Conservation (phyloP, 768 basidiomycete genomes). For the Lactarius deliciosus region DNA sequence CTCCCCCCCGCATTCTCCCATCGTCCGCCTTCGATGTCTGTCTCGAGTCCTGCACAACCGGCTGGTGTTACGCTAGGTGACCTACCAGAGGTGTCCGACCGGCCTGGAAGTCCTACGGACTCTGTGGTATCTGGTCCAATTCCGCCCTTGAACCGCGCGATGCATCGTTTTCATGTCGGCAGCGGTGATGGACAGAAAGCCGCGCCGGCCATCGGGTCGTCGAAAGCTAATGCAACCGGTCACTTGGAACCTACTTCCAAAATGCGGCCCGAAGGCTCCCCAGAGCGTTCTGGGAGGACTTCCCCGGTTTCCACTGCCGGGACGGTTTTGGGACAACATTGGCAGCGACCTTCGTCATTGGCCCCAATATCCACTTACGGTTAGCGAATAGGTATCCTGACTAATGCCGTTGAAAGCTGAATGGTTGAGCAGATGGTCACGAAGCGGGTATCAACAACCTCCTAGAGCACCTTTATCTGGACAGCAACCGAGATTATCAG, state of each 20-base stretch:
- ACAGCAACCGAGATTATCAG: slow-evolving; percentile 81
- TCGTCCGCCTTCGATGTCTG: slow-evolving; percentile 32
- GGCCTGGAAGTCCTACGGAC: slow-evolving; percentile 79
- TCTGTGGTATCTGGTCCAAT: slow-evolving; percentile 74
- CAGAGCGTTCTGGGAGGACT: slow-evolving; percentile 72
- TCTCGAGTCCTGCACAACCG: slow-evolving; percentile 32
- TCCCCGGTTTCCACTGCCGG: slow-evolving; percentile 70
- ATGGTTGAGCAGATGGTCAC: slow-evolving; percentile 63
- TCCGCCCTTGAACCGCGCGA: slow-evolving; percentile 55
- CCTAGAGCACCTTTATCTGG: slow-evolving; percentile 86
- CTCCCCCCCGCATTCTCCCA: slow-evolving; percentile 47
- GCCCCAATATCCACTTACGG: slow-evolving; percentile 72
- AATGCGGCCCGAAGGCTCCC: slow-evolving; percentile 62
- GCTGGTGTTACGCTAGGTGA: slow-evolving; percentile 32
- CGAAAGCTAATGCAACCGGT: slow-evolving; percentile 79
- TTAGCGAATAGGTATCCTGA: slow-evolving; percentile 36
- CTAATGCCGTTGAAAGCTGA: background rate
- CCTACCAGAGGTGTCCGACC: slow-evolving; percentile 43
- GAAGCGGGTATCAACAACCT: slow-evolving; percentile 88
- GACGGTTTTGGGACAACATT: slow-evolving; percentile 49
- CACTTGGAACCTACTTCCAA: slow-evolving; percentile 75
- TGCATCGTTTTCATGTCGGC: slow-evolving; percentile 67
- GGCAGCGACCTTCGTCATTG: slow-evolving; percentile 51
- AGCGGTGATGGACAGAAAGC: slow-evolving; percentile 80
- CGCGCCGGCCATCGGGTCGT: slow-evolving; percentile 86